Base-by-base conservation (phyloP, 2,329 filamentous ascomycete species). In the Curvularia lunata region DNA sequence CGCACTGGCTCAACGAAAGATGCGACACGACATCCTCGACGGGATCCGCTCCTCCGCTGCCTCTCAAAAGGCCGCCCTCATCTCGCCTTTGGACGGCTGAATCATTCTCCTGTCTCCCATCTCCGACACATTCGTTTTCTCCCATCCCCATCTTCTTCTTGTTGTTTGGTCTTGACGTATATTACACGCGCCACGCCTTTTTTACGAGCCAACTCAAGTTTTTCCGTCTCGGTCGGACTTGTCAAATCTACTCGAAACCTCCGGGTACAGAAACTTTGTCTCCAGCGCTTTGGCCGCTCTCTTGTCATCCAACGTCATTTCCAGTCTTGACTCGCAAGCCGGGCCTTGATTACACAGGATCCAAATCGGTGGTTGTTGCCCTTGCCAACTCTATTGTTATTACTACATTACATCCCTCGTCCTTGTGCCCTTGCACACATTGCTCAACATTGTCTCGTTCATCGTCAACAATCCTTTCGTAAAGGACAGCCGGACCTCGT, bases 111-210 rank as follows among this genome's bases (percentile, higher is more conserved):
- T 42, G 53, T 50, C 52, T 48, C 41, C 41, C 54, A 43, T 51
- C 42, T 46, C 56, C 59, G 56, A 57, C 59, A 54, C 63, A 45
- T 58, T 66, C 56, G 54, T 59, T 64, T 51, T n/a, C n/a, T n/a
- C n/a, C n/a, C n/a, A n/a, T n/a, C n/a, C n/a, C n/a, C n/a, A n/a
- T n/a, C n/a, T n/a, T n/a, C n/a, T 32, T 16, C 27, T 34, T n/a
- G 21, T 42, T 25, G 30, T 58, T 38, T 30, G 4, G 19, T n/a
- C 32, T 25, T 43, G 16, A 8, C 34, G 34, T 37, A 18, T n/a
- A 37, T n/a, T 37, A 38, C 47, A 47, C 41, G 34, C 34, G 42
- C 41, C 38, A 23, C 28, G 28, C 28, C 28, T 30, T 30, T 30
- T 30, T 30, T 30, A 30, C 28, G 28, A 30, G 28, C 25, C 25